These are phyloP conservation scores for Brassica balearica DNA, from an alignment of 441 rosid species.

Conservation along the genomic window DNA sequence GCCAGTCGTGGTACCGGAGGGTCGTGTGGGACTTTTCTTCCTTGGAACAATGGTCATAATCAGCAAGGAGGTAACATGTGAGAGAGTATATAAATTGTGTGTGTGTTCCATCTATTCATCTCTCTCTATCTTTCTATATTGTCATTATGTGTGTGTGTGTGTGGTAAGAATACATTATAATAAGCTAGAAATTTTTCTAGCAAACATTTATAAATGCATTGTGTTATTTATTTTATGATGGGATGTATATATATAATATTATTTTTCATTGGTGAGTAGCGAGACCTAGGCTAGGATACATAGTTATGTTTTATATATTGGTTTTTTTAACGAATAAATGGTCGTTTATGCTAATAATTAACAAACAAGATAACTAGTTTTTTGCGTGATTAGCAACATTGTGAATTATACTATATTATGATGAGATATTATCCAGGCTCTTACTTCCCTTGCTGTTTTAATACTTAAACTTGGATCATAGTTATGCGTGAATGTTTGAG, in stretches of 20 bases:
- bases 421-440: neutral
- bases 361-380: slow-evolving; percentile 5
- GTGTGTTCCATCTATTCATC: slow-evolving; percentile 23
- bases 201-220: slow-evolving; percentile 21
- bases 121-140: slow-evolving; percentile 36
- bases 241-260: neutral
- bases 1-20: slow-evolving; percentile 34
- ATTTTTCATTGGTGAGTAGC: neutral
- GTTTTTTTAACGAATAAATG: neutral
- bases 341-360: neutral
- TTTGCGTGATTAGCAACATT: neutral
- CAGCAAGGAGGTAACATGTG: slow-evolving; percentile 70
- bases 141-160: slow-evolving; percentile 22
- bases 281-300: slow-evolving; percentile 2
- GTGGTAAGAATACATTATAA: slow-evolving; percentile 29
- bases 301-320: neutral
- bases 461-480: slow-evolving; percentile 18
- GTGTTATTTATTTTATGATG: slow-evolving; percentile 25
- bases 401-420: neutral
- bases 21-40: slow-evolving; percentile 63
- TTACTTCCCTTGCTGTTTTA: slow-evolving; percentile 22
- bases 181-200: slow-evolving; percentile 29
- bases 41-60: slow-evolving; percentile 69
- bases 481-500: slow-evolving; percentile 20
- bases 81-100: slow-evolving; percentile 34